A percentile compares a stretch with the other conserved stretches of the same genome.
Conservation (phyloP, 2,329 filamentous ascomycete genomes). For the Aspergillus pseudotamarii region DNA sequence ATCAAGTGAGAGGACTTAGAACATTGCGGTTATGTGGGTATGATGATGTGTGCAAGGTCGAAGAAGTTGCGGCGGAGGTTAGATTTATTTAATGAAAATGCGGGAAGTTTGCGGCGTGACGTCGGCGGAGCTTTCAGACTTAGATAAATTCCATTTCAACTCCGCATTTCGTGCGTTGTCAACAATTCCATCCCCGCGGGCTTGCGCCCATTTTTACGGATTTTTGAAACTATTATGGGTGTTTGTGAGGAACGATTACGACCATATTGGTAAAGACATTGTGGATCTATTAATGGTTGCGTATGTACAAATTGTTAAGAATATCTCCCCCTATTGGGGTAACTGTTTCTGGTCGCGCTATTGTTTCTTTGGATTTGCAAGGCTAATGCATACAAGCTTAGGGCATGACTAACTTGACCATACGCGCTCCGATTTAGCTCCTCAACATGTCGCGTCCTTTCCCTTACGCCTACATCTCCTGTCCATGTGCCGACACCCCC, state of each 20-base stretch:
- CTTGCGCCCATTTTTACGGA: background rate
- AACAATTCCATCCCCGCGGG: background rate
- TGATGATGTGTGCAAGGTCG: background rate
- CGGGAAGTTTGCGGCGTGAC: conserved; percentile 11
- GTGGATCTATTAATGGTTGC: background rate
- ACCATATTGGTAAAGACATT: background rate
- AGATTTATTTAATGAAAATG: background rate
- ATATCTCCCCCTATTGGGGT: background rate
- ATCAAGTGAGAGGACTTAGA: background rate
- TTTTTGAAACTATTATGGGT: background rate
- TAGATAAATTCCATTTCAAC: background rate
- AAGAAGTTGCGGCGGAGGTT: background rate
- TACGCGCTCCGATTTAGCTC: background rate
- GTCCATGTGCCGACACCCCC: conserved; percentile 60
- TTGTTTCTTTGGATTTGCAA: background rate
- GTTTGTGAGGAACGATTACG: background rate
- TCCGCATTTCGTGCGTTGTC: conserved; percentile 2
- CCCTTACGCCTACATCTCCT: conserved; percentile 67
- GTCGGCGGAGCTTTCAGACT: conserved; percentile 3
- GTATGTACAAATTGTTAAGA: background rate
- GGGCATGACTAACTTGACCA: background rate
- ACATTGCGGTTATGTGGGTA: background rate
- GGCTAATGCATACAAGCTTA: background rate
- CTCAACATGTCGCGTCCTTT: conserved; percentile 57
- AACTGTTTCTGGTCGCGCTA: background rate